Evolutionary conservation across 805 yeast genomes (phyloP).

Genomic region (Wickerhamiella cacticola): DNA sequence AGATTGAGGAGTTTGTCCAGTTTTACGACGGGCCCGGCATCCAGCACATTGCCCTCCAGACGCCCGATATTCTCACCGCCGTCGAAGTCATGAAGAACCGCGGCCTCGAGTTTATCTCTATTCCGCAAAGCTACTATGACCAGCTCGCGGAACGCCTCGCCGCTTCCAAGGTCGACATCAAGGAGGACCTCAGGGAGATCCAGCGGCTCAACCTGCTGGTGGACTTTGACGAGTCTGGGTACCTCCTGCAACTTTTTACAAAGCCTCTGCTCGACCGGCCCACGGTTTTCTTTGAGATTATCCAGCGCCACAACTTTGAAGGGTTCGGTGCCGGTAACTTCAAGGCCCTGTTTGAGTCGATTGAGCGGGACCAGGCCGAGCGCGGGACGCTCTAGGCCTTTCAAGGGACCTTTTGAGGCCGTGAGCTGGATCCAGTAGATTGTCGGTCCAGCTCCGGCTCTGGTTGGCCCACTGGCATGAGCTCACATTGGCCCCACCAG

Average conservation of each 20-base stretch:
- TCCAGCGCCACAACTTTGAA: conserved; percentile 64
- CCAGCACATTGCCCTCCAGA: conserved; percentile 67
- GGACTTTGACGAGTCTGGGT: conserved; percentile 69
- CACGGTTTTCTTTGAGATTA: conserved; percentile 67
- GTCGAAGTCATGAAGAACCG: conserved; percentile 43
- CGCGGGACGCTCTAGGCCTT: conserved; percentile 49
- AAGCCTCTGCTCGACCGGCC: conserved; percentile 69
- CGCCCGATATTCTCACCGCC: conserved; percentile 47
- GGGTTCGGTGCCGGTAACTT: conserved; percentile 90
- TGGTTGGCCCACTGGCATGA: too few species aligned
- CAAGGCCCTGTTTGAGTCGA: conserved; percentile 65
- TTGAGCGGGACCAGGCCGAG: conserved; percentile 60
- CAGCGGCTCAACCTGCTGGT: conserved; percentile 48
- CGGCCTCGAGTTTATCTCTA: conserved; percentile 58
- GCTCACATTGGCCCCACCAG: too few species aligned
- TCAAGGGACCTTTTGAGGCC: too few species aligned
- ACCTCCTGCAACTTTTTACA: conserved; percentile 68
- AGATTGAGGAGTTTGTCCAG: conserved; percentile 70
- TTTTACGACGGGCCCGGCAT: conserved; percentile 72
- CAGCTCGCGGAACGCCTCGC: conserved; percentile 37
- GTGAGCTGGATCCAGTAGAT: too few species aligned
- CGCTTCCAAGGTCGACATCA: conserved; percentile 34
- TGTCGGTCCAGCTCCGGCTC: too few species aligned
- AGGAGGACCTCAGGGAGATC: conserved; percentile 43
- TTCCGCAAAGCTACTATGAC: conserved; percentile 47